Conservation (phyloP, 257 asterid genomes). For the Lithospermum erythrorhizon region DNA sequence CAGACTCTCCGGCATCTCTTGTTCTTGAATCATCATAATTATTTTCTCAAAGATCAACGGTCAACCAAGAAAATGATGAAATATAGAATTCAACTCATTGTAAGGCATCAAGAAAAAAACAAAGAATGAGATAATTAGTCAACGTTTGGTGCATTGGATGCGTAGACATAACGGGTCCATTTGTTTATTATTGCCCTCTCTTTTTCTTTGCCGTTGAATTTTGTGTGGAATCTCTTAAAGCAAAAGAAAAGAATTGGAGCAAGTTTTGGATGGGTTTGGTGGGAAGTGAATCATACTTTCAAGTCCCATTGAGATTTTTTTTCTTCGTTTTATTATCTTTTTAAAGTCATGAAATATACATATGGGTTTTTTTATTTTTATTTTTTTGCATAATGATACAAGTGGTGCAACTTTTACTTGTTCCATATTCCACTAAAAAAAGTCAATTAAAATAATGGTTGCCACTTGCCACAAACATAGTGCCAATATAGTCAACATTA, state of each 20-base stretch:
- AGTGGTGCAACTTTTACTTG: conserved; percentile 11
- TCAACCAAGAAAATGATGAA: not conserved
- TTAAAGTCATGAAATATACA: not conserved
- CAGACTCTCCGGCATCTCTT: conserved; percentile 22
- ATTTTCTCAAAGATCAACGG: not conserved
- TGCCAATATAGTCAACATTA: not conserved
- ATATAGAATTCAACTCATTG: conserved; percentile 5
- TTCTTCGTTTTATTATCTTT: conserved; percentile 1
- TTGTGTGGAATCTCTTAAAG: conserved; percentile 1
- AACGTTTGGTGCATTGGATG: conserved; percentile 14
- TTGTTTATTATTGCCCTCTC: conserved; percentile 1
- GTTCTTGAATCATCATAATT: conserved; percentile 27
- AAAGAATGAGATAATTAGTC: conserved; percentile 4
- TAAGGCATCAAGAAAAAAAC: not conserved
- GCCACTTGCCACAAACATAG: not conserved
- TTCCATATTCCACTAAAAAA: conserved; percentile 9
- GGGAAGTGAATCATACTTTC: conserved; percentile 25
- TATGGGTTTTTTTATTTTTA: not conserved
- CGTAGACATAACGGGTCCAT: conserved; percentile 9
- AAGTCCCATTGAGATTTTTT: conserved; percentile 26
- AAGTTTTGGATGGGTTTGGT: conserved; percentile 36
- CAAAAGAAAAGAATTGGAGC: conserved; percentile 2
- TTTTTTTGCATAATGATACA: not conserved
- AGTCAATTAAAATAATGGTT: not conserved
- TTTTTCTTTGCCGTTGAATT: conserved; percentile 4